Evolutionary conservation across 2,329 filamentous ascomycete genomes (phyloP).

Genomic region (Phyllosticta ampelicida): DNA sequence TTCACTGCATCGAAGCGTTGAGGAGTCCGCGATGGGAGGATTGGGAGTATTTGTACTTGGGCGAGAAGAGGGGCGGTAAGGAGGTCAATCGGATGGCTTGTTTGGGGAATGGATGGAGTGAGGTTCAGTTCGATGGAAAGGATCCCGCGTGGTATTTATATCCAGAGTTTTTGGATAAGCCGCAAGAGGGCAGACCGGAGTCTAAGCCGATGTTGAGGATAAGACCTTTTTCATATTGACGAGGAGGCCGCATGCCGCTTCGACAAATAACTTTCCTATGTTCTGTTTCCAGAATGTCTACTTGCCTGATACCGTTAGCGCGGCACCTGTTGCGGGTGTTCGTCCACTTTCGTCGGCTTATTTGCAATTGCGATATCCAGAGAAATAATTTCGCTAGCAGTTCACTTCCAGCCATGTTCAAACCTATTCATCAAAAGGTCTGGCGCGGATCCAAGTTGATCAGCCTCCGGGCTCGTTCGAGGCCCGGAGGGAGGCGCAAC

Average conservation of each 20-base stretch:
- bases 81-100: conserved; percentile 22
- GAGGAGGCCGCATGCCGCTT: background rate
- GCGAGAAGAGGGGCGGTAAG: conserved; percentile 12
- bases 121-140: conserved; percentile 19
- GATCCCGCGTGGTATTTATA: conserved; percentile 34
- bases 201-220: conserved; percentile 25
- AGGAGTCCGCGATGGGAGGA: conserved; percentile 26
- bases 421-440: background rate
- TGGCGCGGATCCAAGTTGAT: background rate
- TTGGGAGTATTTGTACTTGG: conserved; percentile 21
- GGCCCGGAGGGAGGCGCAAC: background rate
- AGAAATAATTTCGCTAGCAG: no score
- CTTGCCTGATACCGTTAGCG: background rate
- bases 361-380: no score
- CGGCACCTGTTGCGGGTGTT: background rate
- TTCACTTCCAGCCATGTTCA: background rate
- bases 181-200: conserved; percentile 26
- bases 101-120: conserved; percentile 24
- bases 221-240: conserved; percentile 25
- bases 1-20: conserved; percentile 25
- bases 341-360: no score
- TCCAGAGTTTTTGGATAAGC: conserved; percentile 29
- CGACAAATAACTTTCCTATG: background rate
- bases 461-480: background rate
- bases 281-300: background rate